A percentile compares a stretch with the other conserved stretches of the same genome.
These are phyloP conservation scores for Urostyla sp. DNA, from an alignment of 73 alveolate genomes.

Conservation along the genomic window DNA sequence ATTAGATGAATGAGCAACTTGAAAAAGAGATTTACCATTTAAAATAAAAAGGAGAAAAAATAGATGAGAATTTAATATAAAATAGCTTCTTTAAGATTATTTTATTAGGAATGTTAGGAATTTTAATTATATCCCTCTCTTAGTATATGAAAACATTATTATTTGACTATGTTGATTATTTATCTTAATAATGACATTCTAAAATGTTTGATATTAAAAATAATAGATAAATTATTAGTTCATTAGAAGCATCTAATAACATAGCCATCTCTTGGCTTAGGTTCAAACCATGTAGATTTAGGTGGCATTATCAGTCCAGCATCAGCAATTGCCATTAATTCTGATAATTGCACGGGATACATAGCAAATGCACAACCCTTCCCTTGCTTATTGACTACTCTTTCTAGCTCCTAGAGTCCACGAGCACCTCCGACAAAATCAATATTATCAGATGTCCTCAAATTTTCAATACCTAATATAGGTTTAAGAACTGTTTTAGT, in stretches of 20 bases:
- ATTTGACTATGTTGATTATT: background rate
- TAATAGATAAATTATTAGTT: background rate
- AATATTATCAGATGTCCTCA: conserved; percentile 68
- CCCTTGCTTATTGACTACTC: conserved; percentile 69
- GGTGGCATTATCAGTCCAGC: conserved; percentile 79
- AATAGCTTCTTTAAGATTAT: too few relatives aligned
- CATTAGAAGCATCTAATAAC: conserved; percentile 61
- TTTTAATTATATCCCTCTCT: background rate
- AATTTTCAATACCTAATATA: conserved; percentile 63
- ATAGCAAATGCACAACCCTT: conserved; percentile 76
- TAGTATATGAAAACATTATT: background rate
- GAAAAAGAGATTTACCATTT: too few relatives aligned
- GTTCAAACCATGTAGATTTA: conserved; percentile 81
- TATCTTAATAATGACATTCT: background rate
- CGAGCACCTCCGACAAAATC: conserved; percentile 80
- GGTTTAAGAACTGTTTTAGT: conserved; percentile 55
- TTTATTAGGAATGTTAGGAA: background rate
- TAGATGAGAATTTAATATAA: too few relatives aligned
- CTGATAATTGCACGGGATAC: conserved; percentile 66
- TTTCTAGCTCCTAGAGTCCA: conserved; percentile 67
- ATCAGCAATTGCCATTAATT: conserved; percentile 71
- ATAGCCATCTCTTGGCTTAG: conserved; percentile 73
- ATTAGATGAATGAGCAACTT: too few relatives aligned
- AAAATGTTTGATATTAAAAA: background rate
- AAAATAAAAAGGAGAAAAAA: too few relatives aligned